Evolutionary conservation across 805 yeast species (phyloP), one percentile per base, ranked within the genome.

Genomic region (Yarrowia sp.): DNA sequence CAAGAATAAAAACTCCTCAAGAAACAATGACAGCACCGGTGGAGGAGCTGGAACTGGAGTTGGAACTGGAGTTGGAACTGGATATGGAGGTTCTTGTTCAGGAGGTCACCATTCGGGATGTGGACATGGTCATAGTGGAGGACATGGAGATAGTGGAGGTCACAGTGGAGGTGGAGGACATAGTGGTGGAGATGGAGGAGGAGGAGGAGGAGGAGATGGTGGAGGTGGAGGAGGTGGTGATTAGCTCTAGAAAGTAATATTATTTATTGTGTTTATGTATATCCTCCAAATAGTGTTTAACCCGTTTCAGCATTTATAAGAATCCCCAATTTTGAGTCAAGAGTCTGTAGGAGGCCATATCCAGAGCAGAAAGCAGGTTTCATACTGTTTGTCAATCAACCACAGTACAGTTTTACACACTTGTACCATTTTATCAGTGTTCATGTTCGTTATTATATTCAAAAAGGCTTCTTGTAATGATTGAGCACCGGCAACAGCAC

Each of bases 91-190:
- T 5, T 15, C 14, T 4, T 22, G 47, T 14, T 38, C 42, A n/a
- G 42, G 42, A 38, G 42, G 42, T 3, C 15, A n/a, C 42, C 17
- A 38, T 38, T 38, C 42, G 28, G 17, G 17, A 7, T 2, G 8
- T 28, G 53, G 53, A 15, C 18, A 35, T 28, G 50, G 50, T 28
- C 5, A 22, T 45, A 35, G 50, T 14, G 50, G 50, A 45, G 55
- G 53, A 28, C 38, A 47, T 32, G 55, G 55, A 32, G 41, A 17
- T 13, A n/a, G 57, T n/a, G 57, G 57, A 50, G 57, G 28, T 22
- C 28, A 22, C n/a, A n/a, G 55, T 11, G 55, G 55, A 17, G 15
- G 32, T 36, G 58, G 44, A 18, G 42, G 39, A 2, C 10, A 28
- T 3, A 22, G 44, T 15, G 44, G 35, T 14, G 58, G 43, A 36